Percentiles rank a stretch among this genome's conserved stretches.
Evolutionary conservation across 306 rosid species (phyloP).

Genomic region (Vachellia collinsii): DNA sequence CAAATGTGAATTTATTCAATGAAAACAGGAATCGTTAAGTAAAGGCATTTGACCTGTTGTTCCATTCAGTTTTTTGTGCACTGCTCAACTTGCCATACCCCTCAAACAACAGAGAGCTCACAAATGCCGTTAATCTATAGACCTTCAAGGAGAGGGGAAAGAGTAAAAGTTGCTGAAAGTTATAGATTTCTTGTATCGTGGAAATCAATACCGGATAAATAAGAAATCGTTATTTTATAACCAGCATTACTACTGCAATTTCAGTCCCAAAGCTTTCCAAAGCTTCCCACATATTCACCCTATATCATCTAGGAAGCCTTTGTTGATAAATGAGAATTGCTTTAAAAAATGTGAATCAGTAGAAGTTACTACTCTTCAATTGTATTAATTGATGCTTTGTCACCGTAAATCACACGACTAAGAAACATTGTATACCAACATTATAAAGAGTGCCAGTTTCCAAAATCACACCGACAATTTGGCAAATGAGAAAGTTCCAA

Average conservation of each 20-base stretch:
- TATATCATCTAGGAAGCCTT: conserved; percentile 3
- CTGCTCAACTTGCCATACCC: conserved; percentile 58
- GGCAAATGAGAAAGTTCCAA: not conserved
- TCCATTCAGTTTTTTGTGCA: conserved; percentile 80
- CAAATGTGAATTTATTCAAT: conserved; percentile 31
- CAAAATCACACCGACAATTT: not conserved
- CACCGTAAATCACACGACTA: conserved; percentile 8
- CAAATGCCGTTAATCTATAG: conserved; percentile 60
- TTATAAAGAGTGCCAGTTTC: conserved; percentile 12
- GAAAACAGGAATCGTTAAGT: conserved; percentile 21
- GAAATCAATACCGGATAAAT: not conserved
- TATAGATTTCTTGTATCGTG: not conserved
- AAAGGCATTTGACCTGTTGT: conserved; percentile 69
- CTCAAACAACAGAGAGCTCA: conserved; percentile 55
- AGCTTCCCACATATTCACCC: conserved; percentile 16
- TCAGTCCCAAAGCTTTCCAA: conserved; percentile 8
- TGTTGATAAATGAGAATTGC: not conserved
- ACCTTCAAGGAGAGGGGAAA: conserved; percentile 62
- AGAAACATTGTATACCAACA: conserved; percentile 8
- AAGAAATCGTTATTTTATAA: conserved; percentile 5
- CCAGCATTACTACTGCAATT: conserved; percentile 10
- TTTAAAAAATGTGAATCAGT: not conserved
- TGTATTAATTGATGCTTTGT: conserved; percentile 7
- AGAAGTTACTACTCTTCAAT: conserved; percentile 5
- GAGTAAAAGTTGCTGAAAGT: conserved; percentile 21